Base-by-base conservation (phyloP, 257 asterid species). In the Petunia axillaris region DNA sequence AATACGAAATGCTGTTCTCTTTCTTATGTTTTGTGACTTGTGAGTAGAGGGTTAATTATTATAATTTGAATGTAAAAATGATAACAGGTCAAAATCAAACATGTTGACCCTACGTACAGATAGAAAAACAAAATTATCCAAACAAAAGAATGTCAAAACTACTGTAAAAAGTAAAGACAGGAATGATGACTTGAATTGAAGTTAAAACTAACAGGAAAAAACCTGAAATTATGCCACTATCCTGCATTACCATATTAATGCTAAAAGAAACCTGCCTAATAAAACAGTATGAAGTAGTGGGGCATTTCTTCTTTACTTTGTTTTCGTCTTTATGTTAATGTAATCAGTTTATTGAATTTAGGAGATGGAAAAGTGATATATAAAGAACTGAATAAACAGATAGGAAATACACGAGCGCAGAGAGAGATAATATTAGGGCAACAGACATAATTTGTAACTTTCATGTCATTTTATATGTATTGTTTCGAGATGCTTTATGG, bases 361-460 rank as follows among this genome's bases (percentile, higher is more conserved):
- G 25, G 25, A 25, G 25, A 25, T 25, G 25, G 25, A 25, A 25
- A 25, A 25, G 25, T 25, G 25, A 25, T 25, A 25, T 25, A 25
- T 25, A 25, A 25, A 25, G 25, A 25, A 25, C 25, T 25, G 25
- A 25, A 25, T 25, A 25, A 25, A 25, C 25, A 25, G 25, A 25
- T 25, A 25, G 14, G 2, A 64, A 64, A 64, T 4, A 14, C 50
- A 64, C 35, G 14, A 64, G 5, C 39, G 25, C 35, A 11, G 73
- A 64, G 73, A 39, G 41, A 80, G 82, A 86, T 77, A 86, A 43
- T 80, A 86, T 87, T 85, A 87, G 95, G 92, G 91, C 82, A 87
- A 79, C 67, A 62, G 2, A 38, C 82, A 84, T 75, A 85, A 89
- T 85, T 90, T 87, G 93, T 90, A 89, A 93, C 95, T 93, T 89